Base-by-base conservation (phyloP, 176 grass and related monocot genomes). In the Aegilops speltoides region DNA sequence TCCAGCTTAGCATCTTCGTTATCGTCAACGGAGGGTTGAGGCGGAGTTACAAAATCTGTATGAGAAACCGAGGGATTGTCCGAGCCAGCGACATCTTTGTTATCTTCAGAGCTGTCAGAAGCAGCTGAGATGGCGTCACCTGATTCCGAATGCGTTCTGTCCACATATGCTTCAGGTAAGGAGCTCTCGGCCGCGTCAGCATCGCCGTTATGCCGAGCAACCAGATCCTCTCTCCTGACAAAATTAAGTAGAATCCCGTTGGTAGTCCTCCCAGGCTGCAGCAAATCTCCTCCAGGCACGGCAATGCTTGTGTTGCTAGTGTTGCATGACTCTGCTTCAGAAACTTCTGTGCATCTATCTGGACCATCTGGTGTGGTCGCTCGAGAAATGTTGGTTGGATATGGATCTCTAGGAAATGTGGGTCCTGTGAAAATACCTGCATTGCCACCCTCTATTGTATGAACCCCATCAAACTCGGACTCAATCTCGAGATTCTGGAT, bases 401-500 rank as follows among this genome's bases (percentile, higher is more conserved):
- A 66, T 69, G 48, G 77, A 81, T 81, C 68, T 0, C 46, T 87
- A 24, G 46, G 4, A 80, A 81, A 26, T 7, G 60, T 61, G 6
- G 61, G 60, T 81, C 50, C 85, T 40, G 85, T 33, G 16, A 31
- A 81, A 91, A 54, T 63, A 10, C 77, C 71, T 80, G 80, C 31
- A 13, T 29, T 73, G 16, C 87, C 89, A 85, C 83, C 91, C 45
- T 90, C 91, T 32, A 19, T 10, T 19, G 80, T 45, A 48, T 3
- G 31, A 34, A 31, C 9, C 45, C 20, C 85, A 76, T 31, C 84
- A 6, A 87, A 91, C 22, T 94, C 93, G 69, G 91, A 76, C 17
- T 96, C 92, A 40, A 91, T 67, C 76, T 96, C 94, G 56, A 98
- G 86, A 78, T 91, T 98, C 68, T 93, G 94, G 75, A 98, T 88